These are phyloP conservation scores for Schizophyllum amplum DNA, from an alignment of 1,284 basidiomycete species.

Conservation along the genomic window DNA sequence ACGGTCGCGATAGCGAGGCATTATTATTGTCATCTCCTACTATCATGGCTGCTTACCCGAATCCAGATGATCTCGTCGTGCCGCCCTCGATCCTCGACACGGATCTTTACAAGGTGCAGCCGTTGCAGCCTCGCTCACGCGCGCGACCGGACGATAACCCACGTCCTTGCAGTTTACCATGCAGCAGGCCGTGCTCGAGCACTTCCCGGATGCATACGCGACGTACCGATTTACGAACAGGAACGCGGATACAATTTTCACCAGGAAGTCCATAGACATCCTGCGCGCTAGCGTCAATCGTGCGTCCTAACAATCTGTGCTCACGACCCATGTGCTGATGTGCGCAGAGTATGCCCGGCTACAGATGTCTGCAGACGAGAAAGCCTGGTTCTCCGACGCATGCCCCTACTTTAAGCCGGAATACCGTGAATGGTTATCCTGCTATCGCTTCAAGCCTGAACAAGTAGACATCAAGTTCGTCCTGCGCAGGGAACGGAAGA, in stretches of 20 bases:
- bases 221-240: constrained; percentile 88
- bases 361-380: constrained; percentile 55
- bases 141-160: constrained; percentile 5
- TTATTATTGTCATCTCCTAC: neutral
- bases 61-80: constrained; percentile 15
- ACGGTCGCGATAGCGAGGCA: too few relatives aligned
- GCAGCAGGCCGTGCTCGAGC: constrained; percentile 89
- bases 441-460: constrained; percentile 72
- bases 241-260: constrained; percentile 64
- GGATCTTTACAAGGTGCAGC: constrained; percentile 85
- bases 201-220: constrained; percentile 65
- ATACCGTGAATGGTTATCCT: constrained; percentile 75
- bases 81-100: constrained; percentile 80
- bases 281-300: constrained; percentile 62
- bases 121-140: constrained; percentile 1
- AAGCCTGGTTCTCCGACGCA: constrained; percentile 53
- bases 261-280: constrained; percentile 56
- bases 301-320: constrained; percentile 30
- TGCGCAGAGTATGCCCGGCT: constrained; percentile 73
- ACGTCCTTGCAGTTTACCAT: constrained; percentile 75
- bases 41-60: neutral
- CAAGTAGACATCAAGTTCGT: constrained; percentile 74
- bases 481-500: constrained; percentile 14
- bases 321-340: too few relatives aligned
- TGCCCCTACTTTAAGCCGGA: constrained; percentile 73